phyloP scores from a whole-genome alignment of 2,329 filamentous ascomycete species.

The Conoideocrella luteorostrata region DNA sequence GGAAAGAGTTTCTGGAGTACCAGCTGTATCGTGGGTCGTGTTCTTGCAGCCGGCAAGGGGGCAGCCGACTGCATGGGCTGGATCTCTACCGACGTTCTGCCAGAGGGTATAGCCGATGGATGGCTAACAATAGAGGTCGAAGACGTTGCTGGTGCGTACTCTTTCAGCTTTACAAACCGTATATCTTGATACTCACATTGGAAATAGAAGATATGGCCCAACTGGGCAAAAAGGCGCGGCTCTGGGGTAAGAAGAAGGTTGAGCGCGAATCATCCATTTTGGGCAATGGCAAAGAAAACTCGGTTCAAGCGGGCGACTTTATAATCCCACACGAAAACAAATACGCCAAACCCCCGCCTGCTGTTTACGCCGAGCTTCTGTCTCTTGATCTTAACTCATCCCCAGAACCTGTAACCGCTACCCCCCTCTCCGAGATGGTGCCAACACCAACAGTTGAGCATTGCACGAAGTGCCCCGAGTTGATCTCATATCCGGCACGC shows the following conservation, averaged over 20 bases:
- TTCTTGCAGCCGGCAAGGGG: slow-evolving; percentile 56
- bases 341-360: slow-evolving; percentile 41
- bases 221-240: slow-evolving; percentile 48
- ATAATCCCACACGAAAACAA: slow-evolving; percentile 52
- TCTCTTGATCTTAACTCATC: slow-evolving; percentile 43
- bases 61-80: slow-evolving; percentile 62
- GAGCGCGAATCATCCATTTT: slow-evolving; percentile 56
- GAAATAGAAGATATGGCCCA: slow-evolving; percentile 45
- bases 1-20: slow-evolving; percentile 66
- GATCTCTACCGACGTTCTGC: slow-evolving; percentile 56
- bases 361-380: slow-evolving; percentile 42
- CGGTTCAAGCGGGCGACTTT: slow-evolving; percentile 55
- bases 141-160: slow-evolving; percentile 41
- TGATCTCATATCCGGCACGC: slow-evolving; percentile 28
- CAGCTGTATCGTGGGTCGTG: slow-evolving; percentile 56
- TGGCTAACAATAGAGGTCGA: slow-evolving; percentile 55
- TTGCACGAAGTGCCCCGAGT: slow-evolving; percentile 24
- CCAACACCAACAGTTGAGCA: slow-evolving; percentile 31
- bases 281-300: slow-evolving; percentile 48
- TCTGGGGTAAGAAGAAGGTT: slow-evolving; percentile 54
- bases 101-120: slow-evolving; percentile 44
- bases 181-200: not conserved
- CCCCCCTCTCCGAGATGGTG: slow-evolving; percentile 36
- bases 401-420: slow-evolving; percentile 37
- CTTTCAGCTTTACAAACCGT: slow-evolving; percentile 3